phyloP scores from a whole-genome alignment of 2,329 filamentous ascomycete genomes.

The Trichophyton mentagrophytes region DNA sequence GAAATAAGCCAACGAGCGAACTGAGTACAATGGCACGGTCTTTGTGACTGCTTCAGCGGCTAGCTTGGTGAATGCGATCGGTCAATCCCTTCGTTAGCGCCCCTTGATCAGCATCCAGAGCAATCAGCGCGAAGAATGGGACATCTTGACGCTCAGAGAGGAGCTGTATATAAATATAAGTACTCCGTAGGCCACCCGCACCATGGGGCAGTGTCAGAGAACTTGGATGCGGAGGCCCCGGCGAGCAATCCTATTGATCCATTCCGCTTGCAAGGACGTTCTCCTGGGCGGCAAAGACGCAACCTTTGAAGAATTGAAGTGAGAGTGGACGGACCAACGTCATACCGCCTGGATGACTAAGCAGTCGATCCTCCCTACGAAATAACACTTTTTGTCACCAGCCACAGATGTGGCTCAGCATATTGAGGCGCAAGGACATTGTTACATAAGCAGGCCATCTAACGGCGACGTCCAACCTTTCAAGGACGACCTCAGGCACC shows the following conservation, averaged over 20 bases:
- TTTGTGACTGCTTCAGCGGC: not conserved
- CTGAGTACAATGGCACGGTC: not conserved
- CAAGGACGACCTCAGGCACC: not conserved
- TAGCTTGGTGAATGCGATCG: not conserved
- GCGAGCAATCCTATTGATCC: not conserved
- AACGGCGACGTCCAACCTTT: not conserved
- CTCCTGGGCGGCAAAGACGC: not conserved
- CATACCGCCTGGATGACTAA: not conserved
- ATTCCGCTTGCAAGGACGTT: not conserved
- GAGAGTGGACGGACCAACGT: not conserved
- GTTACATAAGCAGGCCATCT: not conserved
- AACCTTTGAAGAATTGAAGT: not conserved
- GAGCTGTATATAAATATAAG: not conserved
- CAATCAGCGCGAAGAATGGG: not conserved
- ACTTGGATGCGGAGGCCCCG: not conserved
- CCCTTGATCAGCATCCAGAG: not conserved
- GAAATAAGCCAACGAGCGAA: conserved; percentile 2
- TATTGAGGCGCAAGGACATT: not conserved
- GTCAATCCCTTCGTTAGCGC: not conserved
- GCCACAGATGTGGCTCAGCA: not conserved
- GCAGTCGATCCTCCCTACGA: not conserved
- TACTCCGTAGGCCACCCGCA: not conserved
- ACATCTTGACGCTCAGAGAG: not conserved
- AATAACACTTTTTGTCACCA: not conserved
- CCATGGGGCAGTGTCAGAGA: not conserved